Conservation (phyloP, 2,329 filamentous ascomycete genomes). For the Triangularia verruculosa region DNA sequence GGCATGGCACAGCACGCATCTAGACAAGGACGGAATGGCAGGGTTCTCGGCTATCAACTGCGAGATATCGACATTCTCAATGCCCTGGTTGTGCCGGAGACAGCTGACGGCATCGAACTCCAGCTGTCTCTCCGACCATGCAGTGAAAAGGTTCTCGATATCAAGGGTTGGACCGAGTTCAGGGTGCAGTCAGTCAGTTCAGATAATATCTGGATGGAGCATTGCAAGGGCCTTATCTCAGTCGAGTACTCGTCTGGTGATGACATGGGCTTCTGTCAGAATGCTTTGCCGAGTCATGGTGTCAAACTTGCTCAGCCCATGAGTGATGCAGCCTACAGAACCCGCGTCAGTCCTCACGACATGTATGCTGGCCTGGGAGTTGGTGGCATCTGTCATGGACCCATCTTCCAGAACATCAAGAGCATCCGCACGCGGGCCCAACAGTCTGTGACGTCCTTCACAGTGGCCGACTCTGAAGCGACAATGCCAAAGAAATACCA, state of each 20-base stretch:
- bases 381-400: conserved; percentile 25
- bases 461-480: conserved; percentile 22
- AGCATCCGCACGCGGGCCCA: conserved; percentile 21
- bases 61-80: conserved; percentile 31
- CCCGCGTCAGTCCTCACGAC: conserved; percentile 21
- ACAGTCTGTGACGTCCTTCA: conserved; percentile 23
- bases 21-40: conserved; percentile 19
- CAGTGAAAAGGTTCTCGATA: conserved; percentile 19
- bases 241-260: conserved; percentile 14
- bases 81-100: conserved; percentile 26
- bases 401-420: conserved; percentile 28
- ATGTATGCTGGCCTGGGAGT: conserved; percentile 22
- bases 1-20: conserved; percentile 30
- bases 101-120: conserved; percentile 26
- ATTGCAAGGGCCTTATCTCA: conserved; percentile 26
- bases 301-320: conserved; percentile 1
- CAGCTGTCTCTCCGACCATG: conserved; percentile 25
- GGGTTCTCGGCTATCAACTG: conserved; percentile 31
- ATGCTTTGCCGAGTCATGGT: background rate
- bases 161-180: conserved; percentile 26
- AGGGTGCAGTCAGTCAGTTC: conserved; percentile 23
- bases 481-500: conserved; percentile 25
- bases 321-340: conserved; percentile 20
- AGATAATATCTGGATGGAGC: conserved; percentile 28
- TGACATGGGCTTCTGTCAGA: background rate